phyloP scores from a whole-genome alignment of 768 basidiomycete genomes.

The Amanita molliuscula region DNA sequence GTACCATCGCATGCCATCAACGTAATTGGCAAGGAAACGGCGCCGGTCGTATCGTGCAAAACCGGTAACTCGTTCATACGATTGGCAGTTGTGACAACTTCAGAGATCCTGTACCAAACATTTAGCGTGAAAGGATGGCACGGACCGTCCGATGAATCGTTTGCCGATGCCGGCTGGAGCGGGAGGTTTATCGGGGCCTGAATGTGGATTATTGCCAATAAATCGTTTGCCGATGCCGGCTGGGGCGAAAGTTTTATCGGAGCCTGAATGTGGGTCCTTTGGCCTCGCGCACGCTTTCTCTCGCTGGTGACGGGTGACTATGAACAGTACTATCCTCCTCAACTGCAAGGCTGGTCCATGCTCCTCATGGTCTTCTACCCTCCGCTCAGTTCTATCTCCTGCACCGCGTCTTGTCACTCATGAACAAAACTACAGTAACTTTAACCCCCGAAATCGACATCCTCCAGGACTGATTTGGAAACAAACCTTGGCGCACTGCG shows the following conservation, averaged over 20 bases:
- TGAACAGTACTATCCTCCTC: neutral
- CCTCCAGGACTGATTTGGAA: slow-evolving; percentile 16
- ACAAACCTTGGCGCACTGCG: slow-evolving; percentile 13
- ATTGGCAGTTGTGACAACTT: too few species aligned
- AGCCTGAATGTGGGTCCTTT: neutral
- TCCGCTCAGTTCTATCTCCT: neutral
- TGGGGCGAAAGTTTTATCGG: too few species aligned
- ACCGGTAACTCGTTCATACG: too few species aligned
- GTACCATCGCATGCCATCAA: neutral
- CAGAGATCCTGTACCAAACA: too few species aligned
- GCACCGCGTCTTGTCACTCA: neutral
- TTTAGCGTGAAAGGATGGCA: too few species aligned
- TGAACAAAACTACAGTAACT: neutral
- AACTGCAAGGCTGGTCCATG: slow-evolving; percentile 6
- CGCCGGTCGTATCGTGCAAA: too few species aligned
- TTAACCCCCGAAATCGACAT: slow-evolving; percentile 6
- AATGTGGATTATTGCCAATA: too few species aligned
- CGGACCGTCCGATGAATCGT: too few species aligned
- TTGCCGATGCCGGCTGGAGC: neutral
- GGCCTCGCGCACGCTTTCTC: too few species aligned
- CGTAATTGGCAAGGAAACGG: too few species aligned
- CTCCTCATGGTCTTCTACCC: slow-evolving; percentile 1
- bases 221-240: neutral
- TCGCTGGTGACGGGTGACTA: neutral
- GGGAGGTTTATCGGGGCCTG: neutral